A percentile compares a stretch with the other conserved stretches of the same genome.
These are phyloP conservation scores for Amphichorda felina DNA, from an alignment of 2,329 filamentous ascomycete genomes.

Conservation along the genomic window DNA sequence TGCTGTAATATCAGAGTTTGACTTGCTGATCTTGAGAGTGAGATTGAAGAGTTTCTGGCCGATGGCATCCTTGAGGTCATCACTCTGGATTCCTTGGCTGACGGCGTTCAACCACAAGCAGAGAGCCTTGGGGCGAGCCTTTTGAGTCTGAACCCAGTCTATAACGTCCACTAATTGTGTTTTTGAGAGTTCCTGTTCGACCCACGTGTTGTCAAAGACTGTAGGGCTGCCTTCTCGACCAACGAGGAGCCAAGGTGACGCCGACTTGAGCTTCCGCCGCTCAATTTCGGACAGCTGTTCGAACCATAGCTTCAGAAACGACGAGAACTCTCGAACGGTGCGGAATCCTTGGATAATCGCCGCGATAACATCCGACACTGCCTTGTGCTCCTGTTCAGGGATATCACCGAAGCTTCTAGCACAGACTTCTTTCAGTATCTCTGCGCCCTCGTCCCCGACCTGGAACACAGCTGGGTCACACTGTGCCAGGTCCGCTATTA, in stretches of 20 bases:
- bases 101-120: slow-evolving; percentile 31
- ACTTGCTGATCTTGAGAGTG: slow-evolving; percentile 14
- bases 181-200: slow-evolving; percentile 31
- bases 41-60: slow-evolving; percentile 25
- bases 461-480: slow-evolving; percentile 37
- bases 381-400: slow-evolving; percentile 8
- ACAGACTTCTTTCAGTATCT: slow-evolving; percentile 27
- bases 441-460: slow-evolving; percentile 22
- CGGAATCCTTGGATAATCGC: slow-evolving; percentile 31
- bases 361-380: slow-evolving; percentile 23
- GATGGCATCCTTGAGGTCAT: slow-evolving; percentile 29
- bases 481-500: slow-evolving; percentile 26
- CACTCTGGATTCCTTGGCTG: slow-evolving; percentile 25
- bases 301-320: slow-evolving; percentile 36
- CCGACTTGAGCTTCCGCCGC: slow-evolving; percentile 11
- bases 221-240: slow-evolving; percentile 8
- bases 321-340: slow-evolving; percentile 27
- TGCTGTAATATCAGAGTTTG: slow-evolving; percentile 16
- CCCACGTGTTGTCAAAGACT: slow-evolving; percentile 9
- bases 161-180: slow-evolving; percentile 31
- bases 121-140: slow-evolving; percentile 16
- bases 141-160: slow-evolving; percentile 25
- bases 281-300: slow-evolving; percentile 24
- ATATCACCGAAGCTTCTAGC: slow-evolving; percentile 15
- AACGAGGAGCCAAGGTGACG: slow-evolving; percentile 21